Base-by-base conservation (phyloP, 768 basidiomycete species). In the Pleurotus citrinopileatus region DNA sequence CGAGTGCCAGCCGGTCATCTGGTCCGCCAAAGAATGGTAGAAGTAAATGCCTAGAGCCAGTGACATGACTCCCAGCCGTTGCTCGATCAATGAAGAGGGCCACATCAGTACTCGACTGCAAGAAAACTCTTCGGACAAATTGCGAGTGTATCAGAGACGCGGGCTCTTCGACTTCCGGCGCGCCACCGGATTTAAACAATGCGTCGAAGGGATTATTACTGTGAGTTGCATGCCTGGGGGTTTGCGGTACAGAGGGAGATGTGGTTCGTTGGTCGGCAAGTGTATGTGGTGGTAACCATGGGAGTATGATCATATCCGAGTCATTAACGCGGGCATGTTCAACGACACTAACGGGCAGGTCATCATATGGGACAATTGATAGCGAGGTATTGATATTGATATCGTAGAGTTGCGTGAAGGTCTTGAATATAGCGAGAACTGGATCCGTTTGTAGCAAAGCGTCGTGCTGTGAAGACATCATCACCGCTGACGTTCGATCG, bases 1-100 rank as follows among this genome's bases (percentile, higher is more conserved):
- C 83, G 29, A 98, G 71, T 0, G 93, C 91, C 15, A 94, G 75
- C 2, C 96, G 78, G 65, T 97, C 95, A 66, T 98, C 96, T 0
- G 93, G 89, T 0, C 96, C 96, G 20, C 96, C 96, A 65, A 93
- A 90, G 80, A 98, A 98, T 0, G 93, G 90, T 10, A 97, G 62
- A 70, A 93, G 89, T 12, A 98, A 60, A 63, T 92, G 89, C 7
- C 61, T 67, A 36, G 70, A 70, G 42, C 67, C 66, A 38, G 58
- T 55, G 27, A 63, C 48, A 7, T 59, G 26, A 1, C n/a, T 42
- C 44, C 60, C 57, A 56, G 68, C 61, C 47, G 70, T 61, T 50
- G 73, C 70, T 15, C 56, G 55, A 62, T 97, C 93, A 43, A 98
- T 79, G 63, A 87, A 93, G 8, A 98, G 69, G 0, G 86, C 93